Evolutionary conservation across 2,329 filamentous ascomycete genomes (phyloP), one percentile per base, ranked within the genome.

Genomic region (Venturia asperata): DNA sequence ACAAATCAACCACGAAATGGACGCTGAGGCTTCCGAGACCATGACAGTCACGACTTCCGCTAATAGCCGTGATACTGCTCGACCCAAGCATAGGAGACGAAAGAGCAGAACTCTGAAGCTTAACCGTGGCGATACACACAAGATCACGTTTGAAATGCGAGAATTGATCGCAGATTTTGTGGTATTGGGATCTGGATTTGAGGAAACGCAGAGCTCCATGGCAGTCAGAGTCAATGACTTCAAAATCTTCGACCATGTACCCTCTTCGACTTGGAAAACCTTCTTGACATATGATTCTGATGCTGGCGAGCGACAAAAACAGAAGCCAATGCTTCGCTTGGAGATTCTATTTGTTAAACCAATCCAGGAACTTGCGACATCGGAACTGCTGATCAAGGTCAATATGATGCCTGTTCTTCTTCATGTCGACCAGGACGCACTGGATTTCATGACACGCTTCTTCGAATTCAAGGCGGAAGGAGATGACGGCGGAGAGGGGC

Each of bases 201-300:
- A 87, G 1, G 92, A 97, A 74, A 94, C 91, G 0, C 85, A 96
- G 72, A 96, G 87, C 74, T 95, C 92, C 24, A 80, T 97, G 45
- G 91, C 97, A 74, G 79, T 97, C 42, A 86, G 91, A 10, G 81
- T 99, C 13, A 83, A 85, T 47, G 88, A 94, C 66, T 80, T 99
- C 15, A 92, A 96, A 70, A 87, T 99, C 19, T 96, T 94, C 68
- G 94, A 99, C 74, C 91, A 97, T 72, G 84, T 99, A 2, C 91
- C 92, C 1, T 93, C 91, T 0, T 99, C 94, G 3, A 97, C 93
- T 0, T 99, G 95, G 95, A 95, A 90, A 75, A 99, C 97, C 74
- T 99, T 99, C 77, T 87, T 91, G 17, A 97, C 93, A 0, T 97
- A 96, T 71, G 90, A 96, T 78, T 86, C 90, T 66, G 91, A 95